Conservation (phyloP, 2,329 filamentous ascomycete species). For the Aspergillus pseudoterreus region DNA sequence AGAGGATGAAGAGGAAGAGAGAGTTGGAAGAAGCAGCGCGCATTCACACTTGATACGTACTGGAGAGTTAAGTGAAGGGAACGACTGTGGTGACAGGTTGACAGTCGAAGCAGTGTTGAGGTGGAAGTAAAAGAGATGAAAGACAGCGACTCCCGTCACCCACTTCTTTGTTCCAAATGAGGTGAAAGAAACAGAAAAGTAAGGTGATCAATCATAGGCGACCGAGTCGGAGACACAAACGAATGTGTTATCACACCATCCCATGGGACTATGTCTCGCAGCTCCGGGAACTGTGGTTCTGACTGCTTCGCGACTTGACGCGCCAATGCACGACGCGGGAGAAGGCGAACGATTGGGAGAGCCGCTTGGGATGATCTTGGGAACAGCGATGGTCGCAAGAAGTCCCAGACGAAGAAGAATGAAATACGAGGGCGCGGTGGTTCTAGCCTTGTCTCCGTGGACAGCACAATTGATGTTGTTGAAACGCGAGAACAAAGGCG, state of each 20-base stretch:
- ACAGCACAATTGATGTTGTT: too few species aligned
- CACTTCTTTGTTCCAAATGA: background rate
- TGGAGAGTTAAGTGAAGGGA: too few species aligned
- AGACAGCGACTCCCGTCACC: background rate
- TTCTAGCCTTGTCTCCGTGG: too few species aligned
- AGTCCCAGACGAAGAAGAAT: too few species aligned
- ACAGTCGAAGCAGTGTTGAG: background rate
- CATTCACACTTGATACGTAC: too few species aligned
- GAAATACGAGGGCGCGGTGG: too few species aligned
- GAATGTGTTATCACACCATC: background rate
- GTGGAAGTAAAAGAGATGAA: background rate
- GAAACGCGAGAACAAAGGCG: background rate
- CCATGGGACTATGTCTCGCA: background rate
- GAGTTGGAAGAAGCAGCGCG: too few species aligned
- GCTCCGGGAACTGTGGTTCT: background rate
- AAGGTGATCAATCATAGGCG: background rate
- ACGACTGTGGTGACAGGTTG: too few species aligned
- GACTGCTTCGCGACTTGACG: background rate
- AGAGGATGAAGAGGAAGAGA: too few species aligned
- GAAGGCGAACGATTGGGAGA: background rate
- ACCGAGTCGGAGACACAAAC: background rate
- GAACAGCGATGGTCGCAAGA: background rate
- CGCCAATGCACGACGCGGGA: constrained; percentile 4
- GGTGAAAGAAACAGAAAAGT: background rate
- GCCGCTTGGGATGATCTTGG: background rate